Evolutionary conservation across 2,329 filamentous ascomycete species (phyloP), one percentile per base, ranked within the genome.

Genomic region (Zasmidium citrigriseum): DNA sequence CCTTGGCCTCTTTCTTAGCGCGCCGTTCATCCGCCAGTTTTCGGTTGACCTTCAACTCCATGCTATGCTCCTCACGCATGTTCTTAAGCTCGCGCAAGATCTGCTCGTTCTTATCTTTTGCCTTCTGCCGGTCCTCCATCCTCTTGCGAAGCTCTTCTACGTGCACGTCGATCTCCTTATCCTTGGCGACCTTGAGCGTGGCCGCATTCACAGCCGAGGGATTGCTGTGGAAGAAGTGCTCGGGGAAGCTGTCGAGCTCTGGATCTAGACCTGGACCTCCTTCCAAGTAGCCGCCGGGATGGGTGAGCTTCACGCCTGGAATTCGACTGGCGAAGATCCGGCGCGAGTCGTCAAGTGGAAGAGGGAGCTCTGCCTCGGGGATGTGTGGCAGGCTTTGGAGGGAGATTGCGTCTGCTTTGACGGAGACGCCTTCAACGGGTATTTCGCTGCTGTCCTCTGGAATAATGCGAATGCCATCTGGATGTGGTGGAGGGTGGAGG

Each of bases 281-380:
- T 46, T 79, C 78, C 24, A 79, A 69, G 46, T 77, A 78, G n/a
- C 79, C 79, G 10, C 75, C 73, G 1, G 71, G 70, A 60, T 81
- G 78, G 0, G 79, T 81, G 54, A 81, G 73, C 29, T 70, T 70
- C 12, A 81, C 59, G 25, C 77, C 78, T 0, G 77, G 74, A n/a
- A 81, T 68, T 7, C 74, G 71, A 23, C 73, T 76, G 38, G 73
- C 64, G 67, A 76, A 75, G 12, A 73, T 76, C 25, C 79, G 76
- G 1, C 78, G 73, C 1, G 73, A 64, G 21, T 80, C 78, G 47
- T 71, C 63, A 11, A 80, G 67, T 9, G 76, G 71, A 5, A 81
- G 68, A 16, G 79, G 79, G 4, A 81, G 72, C 7, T 71, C 67
- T 23, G 73, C 57, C 66, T 64, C 66, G 45, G 52, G 57, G 46